Percentiles rank a stretch among this genome's conserved stretches.
phyloP scores from a whole-genome alignment of 163 green algal genomes.

The Chlorella variabilis region DNA sequence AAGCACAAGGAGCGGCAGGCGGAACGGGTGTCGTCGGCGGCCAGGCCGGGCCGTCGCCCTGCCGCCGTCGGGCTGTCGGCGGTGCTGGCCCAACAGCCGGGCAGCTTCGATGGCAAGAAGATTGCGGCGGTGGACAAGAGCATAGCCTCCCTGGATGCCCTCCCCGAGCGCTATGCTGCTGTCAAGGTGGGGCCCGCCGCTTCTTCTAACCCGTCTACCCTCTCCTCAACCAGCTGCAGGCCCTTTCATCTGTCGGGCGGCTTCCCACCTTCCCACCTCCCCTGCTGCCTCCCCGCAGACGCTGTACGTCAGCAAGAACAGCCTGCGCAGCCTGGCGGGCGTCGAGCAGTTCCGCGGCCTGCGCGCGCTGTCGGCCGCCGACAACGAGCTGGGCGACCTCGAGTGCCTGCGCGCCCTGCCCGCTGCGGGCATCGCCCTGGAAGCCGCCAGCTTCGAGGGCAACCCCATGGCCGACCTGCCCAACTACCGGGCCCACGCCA shows the following conservation, averaged over 20 bases:
- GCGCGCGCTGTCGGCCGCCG: constrained; percentile 58
- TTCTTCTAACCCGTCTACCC: not conserved
- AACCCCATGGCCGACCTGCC: constrained; percentile 71
- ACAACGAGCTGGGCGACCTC: constrained; percentile 69
- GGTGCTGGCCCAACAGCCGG: not conserved
- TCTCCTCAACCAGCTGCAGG: too few species aligned
- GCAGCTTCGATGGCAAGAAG: constrained; percentile 58
- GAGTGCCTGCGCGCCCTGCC: constrained; percentile 47
- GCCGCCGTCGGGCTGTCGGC: not conserved
- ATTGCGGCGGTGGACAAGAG: constrained; percentile 61
- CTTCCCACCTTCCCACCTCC: not conserved
- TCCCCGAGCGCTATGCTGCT: constrained; percentile 54
- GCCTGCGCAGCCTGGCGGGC: constrained; percentile 55
- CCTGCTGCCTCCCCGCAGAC: constrained; percentile 41
- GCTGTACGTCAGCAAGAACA: constrained; percentile 76
- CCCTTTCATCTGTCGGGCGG: not conserved
- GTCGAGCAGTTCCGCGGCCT: constrained; percentile 70
- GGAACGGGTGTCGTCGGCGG: too few species aligned
- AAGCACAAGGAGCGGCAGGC: not conserved
- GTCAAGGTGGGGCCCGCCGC: constrained; percentile 42
- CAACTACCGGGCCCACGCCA: constrained; percentile 66
- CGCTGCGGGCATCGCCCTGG: constrained; percentile 21
- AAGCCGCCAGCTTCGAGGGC: constrained; percentile 67
- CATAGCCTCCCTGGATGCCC: constrained; percentile 58
- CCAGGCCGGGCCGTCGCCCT: not conserved